Evolutionary conservation across 768 basidiomycete species (phyloP).

Genomic region (Tylopilus sp.): DNA sequence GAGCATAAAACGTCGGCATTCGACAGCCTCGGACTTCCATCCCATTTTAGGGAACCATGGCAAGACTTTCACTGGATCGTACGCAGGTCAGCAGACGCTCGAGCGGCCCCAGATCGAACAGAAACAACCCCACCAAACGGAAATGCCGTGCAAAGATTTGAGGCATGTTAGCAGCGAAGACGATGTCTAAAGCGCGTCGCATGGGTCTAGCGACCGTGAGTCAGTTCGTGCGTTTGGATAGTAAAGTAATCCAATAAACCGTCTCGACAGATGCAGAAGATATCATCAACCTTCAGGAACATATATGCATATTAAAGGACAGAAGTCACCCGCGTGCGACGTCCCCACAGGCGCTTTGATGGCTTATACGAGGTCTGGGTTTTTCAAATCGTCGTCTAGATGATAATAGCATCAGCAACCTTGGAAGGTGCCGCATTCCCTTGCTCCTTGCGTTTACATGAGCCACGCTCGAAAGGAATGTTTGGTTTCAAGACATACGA

Average conservation of each 20-base stretch:
- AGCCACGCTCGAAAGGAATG: background rate
- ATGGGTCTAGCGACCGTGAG: no score
- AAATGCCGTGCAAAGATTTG: background rate
- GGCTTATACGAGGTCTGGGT: background rate
- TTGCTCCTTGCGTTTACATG: background rate
- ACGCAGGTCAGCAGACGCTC: background rate
- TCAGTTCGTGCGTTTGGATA: no score
- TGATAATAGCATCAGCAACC: constrained; percentile 14
- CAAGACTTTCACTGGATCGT: constrained; percentile 12
- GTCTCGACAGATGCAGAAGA: no score
- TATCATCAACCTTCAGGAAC: no score
- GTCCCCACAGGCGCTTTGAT: background rate
- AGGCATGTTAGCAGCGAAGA: background rate
- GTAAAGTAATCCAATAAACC: no score
- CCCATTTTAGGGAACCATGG: constrained; percentile 29
- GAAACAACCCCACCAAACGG: background rate
- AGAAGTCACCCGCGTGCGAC: background rate
- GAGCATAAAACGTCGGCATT: constrained; percentile 5
- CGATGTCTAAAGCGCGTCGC: background rate
- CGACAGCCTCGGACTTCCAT: constrained; percentile 15
- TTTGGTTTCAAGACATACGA: background rate
- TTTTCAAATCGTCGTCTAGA: constrained; percentile 2
- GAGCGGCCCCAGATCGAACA: background rate
- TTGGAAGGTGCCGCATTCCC: constrained; percentile 11
- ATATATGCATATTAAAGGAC: no score